Evolutionary conservation across 495 filamentous ascomycete species (phyloP).

Genomic region (Sordaria brevicollis): DNA sequence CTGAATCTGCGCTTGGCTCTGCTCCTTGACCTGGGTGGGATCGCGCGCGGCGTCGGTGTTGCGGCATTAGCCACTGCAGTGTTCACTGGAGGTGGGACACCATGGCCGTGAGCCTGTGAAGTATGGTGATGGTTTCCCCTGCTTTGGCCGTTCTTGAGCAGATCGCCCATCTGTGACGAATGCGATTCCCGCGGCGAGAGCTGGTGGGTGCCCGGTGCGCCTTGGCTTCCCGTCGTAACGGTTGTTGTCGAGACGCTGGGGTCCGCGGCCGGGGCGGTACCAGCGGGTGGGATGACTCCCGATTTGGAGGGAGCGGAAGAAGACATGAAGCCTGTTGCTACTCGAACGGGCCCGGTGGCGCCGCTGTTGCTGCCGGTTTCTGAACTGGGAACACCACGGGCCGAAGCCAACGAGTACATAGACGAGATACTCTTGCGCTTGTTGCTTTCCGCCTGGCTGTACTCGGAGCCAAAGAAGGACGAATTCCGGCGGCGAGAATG

Average conservation of each 20-base stretch:
- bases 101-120: neutral
- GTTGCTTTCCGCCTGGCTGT: slow-evolving; percentile 25
- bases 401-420: slow-evolving; percentile 52
- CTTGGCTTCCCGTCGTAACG: slow-evolving; percentile 40
- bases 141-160: slow-evolving; percentile 14
- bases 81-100: slow-evolving; percentile 1
- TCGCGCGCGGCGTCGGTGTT: slow-evolving; percentile 20
- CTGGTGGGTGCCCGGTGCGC: slow-evolving; percentile 27
- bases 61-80: slow-evolving; percentile 1
- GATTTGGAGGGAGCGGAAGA: slow-evolving; percentile 9
- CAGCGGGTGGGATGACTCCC: slow-evolving; percentile 19
- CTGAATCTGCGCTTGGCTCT: slow-evolving; percentile 64
- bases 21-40: slow-evolving; percentile 55
- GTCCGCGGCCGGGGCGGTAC: slow-evolving; percentile 30
- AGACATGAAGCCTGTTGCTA: slow-evolving; percentile 28
- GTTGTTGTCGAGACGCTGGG: slow-evolving; percentile 43
- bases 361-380: slow-evolving; percentile 32
- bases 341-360: slow-evolving; percentile 13
- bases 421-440: slow-evolving; percentile 59
- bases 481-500: slow-evolving; percentile 19
- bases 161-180: slow-evolving; percentile 24
- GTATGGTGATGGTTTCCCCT: neutral
- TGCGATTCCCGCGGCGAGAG: slow-evolving; percentile 32
- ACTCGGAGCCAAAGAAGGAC: slow-evolving; percentile 21
- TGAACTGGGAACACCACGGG: slow-evolving; percentile 35